Base-by-base conservation (phyloP, 1,139 yeast species). In the Suhomyces wounanorum region DNA sequence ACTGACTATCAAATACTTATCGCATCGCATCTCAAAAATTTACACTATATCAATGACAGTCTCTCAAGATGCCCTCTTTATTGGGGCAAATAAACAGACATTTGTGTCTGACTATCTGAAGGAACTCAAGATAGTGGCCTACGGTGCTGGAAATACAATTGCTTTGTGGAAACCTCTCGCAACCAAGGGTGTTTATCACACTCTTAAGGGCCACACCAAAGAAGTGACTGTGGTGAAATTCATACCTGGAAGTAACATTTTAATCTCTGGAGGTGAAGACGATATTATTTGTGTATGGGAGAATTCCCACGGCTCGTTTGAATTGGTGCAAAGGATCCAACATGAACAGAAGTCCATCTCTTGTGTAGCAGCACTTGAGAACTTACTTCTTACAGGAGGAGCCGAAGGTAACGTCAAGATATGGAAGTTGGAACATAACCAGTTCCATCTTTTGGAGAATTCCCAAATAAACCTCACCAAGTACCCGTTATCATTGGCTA, bases 51-150 rank as follows among this genome's bases (percentile, higher is more conserved):
- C 43, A 44, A 13, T 42, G 11, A 31, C 48, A 16, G 37, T 43
- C 30, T 42, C 46, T 13, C 74, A 72, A 50, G 87, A 84, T 52
- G 88, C 87, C 40, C 73, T 86, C 8, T 85, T 89, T 58, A 75
- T 85, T 14, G 97, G 97, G 8, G 95, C 92, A 31, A 90, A 90
- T 64, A 81, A 82, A 56, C 92, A 87, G 60, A 78, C 87, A 10
- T 82, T 80, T 58, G 85, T 82, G 4, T 81, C 89, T 9, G 95
- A 85, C 60, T 82, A 78, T 62, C 74, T 77, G 55, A 55, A 65
- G 0, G 52, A 54, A 0, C 61, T 62, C 13, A 67, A 73, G 18
- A 53, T 79, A 5, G 76, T 88, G 9, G 96, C 96, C 0, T 90
- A 74, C 67, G 97, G 96, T 10, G 94, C 96, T 0, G 84, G 84